These are phyloP conservation scores for Corylus avellana DNA, from an alignment of 306 rosid genomes.

Conservation along the genomic window DNA sequence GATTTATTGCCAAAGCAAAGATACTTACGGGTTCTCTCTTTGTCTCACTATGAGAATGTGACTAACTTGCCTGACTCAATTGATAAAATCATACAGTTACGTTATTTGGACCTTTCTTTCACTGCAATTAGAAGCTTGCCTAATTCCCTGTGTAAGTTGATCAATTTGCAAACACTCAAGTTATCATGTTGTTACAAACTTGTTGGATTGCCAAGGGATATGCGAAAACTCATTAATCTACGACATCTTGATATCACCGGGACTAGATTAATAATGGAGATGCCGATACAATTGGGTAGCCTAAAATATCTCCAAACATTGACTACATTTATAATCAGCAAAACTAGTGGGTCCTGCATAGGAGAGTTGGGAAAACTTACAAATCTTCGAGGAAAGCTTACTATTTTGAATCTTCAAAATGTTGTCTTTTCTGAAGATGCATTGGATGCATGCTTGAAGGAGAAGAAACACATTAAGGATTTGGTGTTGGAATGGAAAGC, in stretches of 20 bases:
- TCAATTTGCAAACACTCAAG: too few species aligned
- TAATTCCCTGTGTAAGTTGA: too few species aligned
- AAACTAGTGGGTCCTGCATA: neutral
- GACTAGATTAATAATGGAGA: neutral
- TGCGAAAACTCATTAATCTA: too few species aligned
- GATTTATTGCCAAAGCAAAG: neutral
- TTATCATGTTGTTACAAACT: too few species aligned
- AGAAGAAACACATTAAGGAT: neutral
- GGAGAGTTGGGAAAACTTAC: constrained; percentile 3
- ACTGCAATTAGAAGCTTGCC: too few species aligned
- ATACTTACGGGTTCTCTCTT: constrained; percentile 26
- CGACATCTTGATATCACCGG: too few species aligned
- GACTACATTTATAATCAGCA: constrained; percentile 21
- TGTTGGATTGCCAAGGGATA: too few species aligned
- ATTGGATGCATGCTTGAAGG: neutral
- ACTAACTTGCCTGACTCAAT: constrained; percentile 16
- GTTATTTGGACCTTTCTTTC: constrained; percentile 34
- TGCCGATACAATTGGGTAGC: constrained; percentile 22
- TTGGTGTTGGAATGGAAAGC: constrained; percentile 19
- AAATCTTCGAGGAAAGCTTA: neutral
- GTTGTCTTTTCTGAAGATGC: constrained; percentile 6
- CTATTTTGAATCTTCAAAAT: constrained; percentile 20
- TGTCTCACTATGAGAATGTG: neutral
- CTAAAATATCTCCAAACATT: constrained; percentile 26
- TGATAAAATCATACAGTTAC: constrained; percentile 25